Conservation (phyloP, 139 green algal species). For the Astrephomene gubernaculifera region DNA sequence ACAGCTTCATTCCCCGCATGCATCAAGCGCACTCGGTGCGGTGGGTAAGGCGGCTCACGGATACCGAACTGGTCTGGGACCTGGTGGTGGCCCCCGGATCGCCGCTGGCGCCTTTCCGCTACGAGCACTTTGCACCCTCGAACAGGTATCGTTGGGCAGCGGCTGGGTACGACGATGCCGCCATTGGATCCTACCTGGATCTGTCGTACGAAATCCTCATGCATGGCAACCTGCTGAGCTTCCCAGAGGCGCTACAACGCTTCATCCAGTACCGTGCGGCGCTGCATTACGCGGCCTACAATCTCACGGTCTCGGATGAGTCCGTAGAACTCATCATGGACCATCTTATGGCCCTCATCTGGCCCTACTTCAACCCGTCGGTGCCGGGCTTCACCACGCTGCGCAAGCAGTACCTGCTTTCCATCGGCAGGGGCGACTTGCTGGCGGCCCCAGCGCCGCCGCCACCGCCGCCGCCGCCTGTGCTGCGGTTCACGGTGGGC, state of each 20-base stretch:
- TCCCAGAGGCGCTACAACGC: conserved; percentile 1
- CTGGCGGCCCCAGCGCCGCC: conserved; percentile 14
- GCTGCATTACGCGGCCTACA: conserved; percentile 25
- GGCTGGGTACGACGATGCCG: background rate
- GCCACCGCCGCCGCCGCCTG: conserved; percentile 15
- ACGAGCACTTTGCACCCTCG: conserved; percentile 27
- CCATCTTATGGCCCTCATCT: background rate
- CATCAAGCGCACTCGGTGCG: background rate
- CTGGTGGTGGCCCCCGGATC: background rate
- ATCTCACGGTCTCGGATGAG: background rate
- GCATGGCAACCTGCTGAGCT: conserved; percentile 26
- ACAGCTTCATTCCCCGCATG: background rate
- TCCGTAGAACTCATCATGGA: background rate
- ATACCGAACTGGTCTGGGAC: background rate
- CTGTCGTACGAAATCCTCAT: conserved; percentile 1
- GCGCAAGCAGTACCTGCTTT: conserved; percentile 28
- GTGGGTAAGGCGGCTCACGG: conserved; percentile 1
- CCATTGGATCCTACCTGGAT: background rate
- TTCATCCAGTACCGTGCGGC: background rate
- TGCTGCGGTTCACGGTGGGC: background rate
- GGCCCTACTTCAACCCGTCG: background rate
- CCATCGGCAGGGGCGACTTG: conserved; percentile 20
- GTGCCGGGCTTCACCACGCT: background rate
- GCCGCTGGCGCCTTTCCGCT: conserved; percentile 16
- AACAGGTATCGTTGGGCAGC: background rate